Conservation (phyloP, 2,329 filamentous ascomycete species). For the Teratosphaeriaceae sp. region DNA sequence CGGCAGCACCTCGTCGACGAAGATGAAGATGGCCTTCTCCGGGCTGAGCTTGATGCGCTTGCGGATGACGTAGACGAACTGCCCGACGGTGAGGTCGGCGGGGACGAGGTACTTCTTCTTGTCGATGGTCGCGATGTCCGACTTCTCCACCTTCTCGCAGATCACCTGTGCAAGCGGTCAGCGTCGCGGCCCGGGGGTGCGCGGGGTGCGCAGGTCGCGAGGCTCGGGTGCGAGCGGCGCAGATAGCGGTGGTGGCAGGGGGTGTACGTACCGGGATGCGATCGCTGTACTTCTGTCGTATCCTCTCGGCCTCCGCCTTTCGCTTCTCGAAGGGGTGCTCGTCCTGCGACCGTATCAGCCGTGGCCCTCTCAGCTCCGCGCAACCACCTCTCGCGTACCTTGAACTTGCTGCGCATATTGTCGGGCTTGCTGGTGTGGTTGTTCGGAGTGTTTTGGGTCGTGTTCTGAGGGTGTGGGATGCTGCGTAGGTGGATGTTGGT, state of each 20-base stretch:
- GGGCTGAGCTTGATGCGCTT: slow-evolving; percentile 99
- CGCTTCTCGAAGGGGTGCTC: slow-evolving; percentile 58
- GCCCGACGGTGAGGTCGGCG: slow-evolving; percentile 93
- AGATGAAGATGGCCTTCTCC: slow-evolving; percentile 99
- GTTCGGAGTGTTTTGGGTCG: neutral
- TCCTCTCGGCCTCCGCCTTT: slow-evolving; percentile 99
- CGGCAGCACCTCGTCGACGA: slow-evolving; percentile 95
- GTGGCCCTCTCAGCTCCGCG: neutral
- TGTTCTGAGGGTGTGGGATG: neutral
- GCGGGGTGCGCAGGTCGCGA: neutral
- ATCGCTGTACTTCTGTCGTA: slow-evolving; percentile 97
- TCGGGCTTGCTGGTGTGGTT: slow-evolving; percentile 21
- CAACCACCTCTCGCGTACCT: slow-evolving; percentile 55
- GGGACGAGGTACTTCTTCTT: slow-evolving; percentile 99
- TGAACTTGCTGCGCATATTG: slow-evolving; percentile 98
- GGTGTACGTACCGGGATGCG: slow-evolving; percentile 79
- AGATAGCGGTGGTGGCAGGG: too few relatives aligned
- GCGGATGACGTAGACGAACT: slow-evolving; percentile 99
- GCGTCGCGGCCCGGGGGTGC: neutral
- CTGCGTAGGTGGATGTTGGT: neutral
- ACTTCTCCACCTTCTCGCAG: slow-evolving; percentile 99
- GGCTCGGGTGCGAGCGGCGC: neutral
- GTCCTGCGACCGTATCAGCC: neutral
- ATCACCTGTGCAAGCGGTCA: slow-evolving; percentile 62
- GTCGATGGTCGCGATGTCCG: slow-evolving; percentile 98